Conservation (phyloP, 192 early-diverging fungal species). For the Backusella liffmaniae region DNA sequence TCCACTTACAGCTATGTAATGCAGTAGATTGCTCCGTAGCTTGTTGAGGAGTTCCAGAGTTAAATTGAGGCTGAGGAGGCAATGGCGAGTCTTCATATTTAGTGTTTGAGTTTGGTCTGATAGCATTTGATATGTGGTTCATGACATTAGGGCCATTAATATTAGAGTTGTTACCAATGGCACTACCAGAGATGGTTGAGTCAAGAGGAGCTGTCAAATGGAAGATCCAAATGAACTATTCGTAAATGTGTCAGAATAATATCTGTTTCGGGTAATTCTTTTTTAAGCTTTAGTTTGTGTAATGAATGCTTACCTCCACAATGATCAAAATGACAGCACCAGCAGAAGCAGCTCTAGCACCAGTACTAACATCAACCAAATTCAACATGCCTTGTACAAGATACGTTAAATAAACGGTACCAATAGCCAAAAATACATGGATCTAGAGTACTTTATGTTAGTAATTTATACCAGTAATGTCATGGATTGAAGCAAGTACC, state of each 20-base stretch:
- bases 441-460: conserved; percentile 13
- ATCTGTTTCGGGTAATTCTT: background rate
- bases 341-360: conserved; percentile 23
- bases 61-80: background rate
- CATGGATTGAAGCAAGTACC: background rate
- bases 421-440: conserved; percentile 17
- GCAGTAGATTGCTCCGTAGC: background rate
- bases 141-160: conserved; percentile 4
- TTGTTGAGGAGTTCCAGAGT: background rate
- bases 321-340: conserved; percentile 34
- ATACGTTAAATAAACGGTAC: conserved; percentile 24
- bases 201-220: conserved; percentile 62
- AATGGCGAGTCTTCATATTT: background rate
- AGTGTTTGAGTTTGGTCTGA: background rate
- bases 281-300: background rate
- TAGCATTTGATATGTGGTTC: background rate
- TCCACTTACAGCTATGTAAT: conserved; percentile 6
- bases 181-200: conserved; percentile 33
- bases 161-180: background rate
- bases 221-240: conserved; percentile 64
- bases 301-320: conserved; percentile 22
- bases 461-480: background rate
- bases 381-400: conserved; percentile 3
- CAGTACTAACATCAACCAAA: background rate
- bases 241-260: background rate